Evolutionary conservation across 1,284 basidiomycete species (phyloP).

Genomic region (Malassezia caprae): DNA sequence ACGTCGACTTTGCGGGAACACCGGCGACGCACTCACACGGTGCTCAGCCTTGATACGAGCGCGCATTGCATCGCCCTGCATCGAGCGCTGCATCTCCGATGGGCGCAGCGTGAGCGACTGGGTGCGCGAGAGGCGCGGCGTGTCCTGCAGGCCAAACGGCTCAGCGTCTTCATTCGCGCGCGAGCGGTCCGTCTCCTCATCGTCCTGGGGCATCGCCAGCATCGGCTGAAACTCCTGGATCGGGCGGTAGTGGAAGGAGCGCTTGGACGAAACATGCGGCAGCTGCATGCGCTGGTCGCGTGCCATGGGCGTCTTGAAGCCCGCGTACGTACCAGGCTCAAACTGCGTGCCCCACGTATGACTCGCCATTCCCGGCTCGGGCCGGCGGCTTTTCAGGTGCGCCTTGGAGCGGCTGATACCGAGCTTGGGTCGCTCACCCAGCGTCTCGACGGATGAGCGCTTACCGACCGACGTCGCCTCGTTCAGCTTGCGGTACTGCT

Average conservation of each 20-base stretch:
- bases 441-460: slow-evolving; percentile 21
- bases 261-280: slow-evolving; percentile 19
- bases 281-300: slow-evolving; percentile 32
- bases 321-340: slow-evolving; percentile 33
- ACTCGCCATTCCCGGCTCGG: slow-evolving; percentile 3
- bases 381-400: slow-evolving; percentile 17
- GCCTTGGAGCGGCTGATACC: slow-evolving; percentile 6
- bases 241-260: slow-evolving; percentile 9
- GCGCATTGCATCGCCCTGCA: slow-evolving; percentile 13
- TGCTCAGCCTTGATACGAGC: slow-evolving; percentile 3
- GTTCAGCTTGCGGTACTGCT: slow-evolving; percentile 14
- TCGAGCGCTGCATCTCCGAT: slow-evolving; percentile 6
- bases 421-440: slow-evolving; percentile 13
- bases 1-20: background rate
- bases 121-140: slow-evolving; percentile 5
- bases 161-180: slow-evolving; percentile 1
- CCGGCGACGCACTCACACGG: background rate
- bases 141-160: background rate
- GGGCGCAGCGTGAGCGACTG: slow-evolving; percentile 4
- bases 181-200: background rate
- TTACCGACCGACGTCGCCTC: slow-evolving; percentile 15
- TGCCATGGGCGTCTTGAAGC: slow-evolving; percentile 32
- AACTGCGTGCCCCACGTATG: slow-evolving; percentile 29
- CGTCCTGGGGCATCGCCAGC: slow-evolving; percentile 4
- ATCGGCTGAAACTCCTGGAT: slow-evolving; percentile 16